Evolutionary conservation across 2,329 filamentous ascomycete species (phyloP).

Genomic region (Orbilia quercus): DNA sequence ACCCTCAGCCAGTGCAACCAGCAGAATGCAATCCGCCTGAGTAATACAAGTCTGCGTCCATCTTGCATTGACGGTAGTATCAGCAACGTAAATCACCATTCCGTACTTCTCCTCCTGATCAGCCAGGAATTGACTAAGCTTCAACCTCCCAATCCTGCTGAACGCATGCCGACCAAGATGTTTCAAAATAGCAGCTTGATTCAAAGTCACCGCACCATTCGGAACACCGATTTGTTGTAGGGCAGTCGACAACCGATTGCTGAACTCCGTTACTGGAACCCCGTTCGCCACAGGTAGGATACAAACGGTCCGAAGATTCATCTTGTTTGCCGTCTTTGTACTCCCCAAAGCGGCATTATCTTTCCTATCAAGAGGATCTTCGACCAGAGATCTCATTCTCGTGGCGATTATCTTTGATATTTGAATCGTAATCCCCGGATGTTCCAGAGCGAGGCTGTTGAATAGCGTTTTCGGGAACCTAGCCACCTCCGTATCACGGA

Average conservation of each 20-base stretch:
- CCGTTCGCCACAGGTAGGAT: slow-evolving; percentile 90
- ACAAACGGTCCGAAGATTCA: slow-evolving; percentile 92
- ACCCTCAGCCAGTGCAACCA: slow-evolving; percentile 89
- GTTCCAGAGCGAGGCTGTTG: slow-evolving; percentile 96
- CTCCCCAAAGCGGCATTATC: slow-evolving; percentile 63
- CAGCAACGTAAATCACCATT: slow-evolving; percentile 92
- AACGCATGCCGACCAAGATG: slow-evolving; percentile 96
- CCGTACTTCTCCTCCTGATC: slow-evolving; percentile 98
- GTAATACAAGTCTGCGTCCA: slow-evolving; percentile 99
- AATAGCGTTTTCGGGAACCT: slow-evolving; percentile 96
- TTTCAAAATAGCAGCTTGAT: slow-evolving; percentile 91
- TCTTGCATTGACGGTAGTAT: slow-evolving; percentile 95
- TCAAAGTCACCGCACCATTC: slow-evolving; percentile 90
- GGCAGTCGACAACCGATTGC: slow-evolving; percentile 86
- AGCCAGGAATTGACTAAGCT: slow-evolving; percentile 92
- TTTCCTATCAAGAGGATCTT: slow-evolving; percentile 72
- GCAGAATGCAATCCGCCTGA: slow-evolving; percentile 93
- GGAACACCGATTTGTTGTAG: slow-evolving; percentile 87
- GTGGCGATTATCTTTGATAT: slow-evolving; percentile 98
- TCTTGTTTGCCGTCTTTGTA: slow-evolving; percentile 80
- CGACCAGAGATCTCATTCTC: slow-evolving; percentile 87
- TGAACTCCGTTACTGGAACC: slow-evolving; percentile 94
- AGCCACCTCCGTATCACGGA: slow-evolving; percentile 93
- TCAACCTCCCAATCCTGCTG: slow-evolving; percentile 95
- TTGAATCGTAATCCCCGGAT: slow-evolving; percentile 98